Evolutionary conservation across 1,284 basidiomycete genomes (phyloP), one percentile per base, ranked within the genome.

Genomic region (Fistulinella staudtii): DNA sequence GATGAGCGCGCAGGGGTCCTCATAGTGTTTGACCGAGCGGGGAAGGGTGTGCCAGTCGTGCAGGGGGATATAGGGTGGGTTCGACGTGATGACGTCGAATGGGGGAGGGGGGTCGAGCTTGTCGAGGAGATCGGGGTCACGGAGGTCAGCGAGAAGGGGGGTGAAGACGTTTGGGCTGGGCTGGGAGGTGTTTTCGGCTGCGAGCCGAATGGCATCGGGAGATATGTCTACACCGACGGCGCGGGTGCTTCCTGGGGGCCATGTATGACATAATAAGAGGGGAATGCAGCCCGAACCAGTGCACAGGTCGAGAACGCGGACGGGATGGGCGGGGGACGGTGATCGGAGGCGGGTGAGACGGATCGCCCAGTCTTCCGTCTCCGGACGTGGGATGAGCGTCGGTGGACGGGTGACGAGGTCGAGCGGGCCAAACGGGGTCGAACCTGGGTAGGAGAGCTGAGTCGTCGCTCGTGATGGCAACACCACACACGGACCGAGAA

Each of bases 271-370:
- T 15, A 95, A 72, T 15, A 93, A 72, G 28, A 95, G 75, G 0
- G 91, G 85, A 42, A 96, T 93, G 62, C 91, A 93, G 8, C 87
- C 93, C 1, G 89, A 80, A 24, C 93, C 93, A 2, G 92, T 93
- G 59, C 93, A 93, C 33, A 96, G 77, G 67, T 96, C 93, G 22
- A 95, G 74, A 18, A 93, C 63, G 33, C 67, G 71, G 23, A 76
- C 51, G n/a, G 75, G 73, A 23, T 56, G 65, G 17, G 59, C 35
- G 34, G 65, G 53, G n/a, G 65, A 57, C 4, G 74, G 73, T 6
- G 61, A 45, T 45, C 77, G 54, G 10, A 57, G 58, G 8, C 72
- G 64, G 21, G 81, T 71, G 34, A 89, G 73, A 46, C 73, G 74
- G 14, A 80, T 59, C 2, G 78, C 69, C 88, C 86, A 88, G 61